Percentiles rank a stretch among this genome's conserved stretches.
phyloP scores from a whole-genome alignment of 495 filamentous ascomycete species.

The Penicillium psychrofluorescens region DNA sequence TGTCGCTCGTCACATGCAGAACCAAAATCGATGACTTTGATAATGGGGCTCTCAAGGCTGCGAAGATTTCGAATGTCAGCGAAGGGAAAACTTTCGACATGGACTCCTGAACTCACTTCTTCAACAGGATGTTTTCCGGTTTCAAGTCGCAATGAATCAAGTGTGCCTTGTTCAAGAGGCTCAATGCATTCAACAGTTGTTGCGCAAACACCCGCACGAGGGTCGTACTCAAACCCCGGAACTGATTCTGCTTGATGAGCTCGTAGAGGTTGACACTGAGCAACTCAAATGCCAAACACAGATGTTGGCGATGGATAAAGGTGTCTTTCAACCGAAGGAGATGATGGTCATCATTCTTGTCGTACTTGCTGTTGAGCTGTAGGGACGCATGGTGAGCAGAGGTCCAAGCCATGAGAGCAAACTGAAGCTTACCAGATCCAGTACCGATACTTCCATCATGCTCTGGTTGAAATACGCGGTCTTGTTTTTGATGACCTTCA shows the following conservation, averaged over 20 bases:
- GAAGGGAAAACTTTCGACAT: background rate
- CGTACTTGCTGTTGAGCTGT: constrained; percentile 93
- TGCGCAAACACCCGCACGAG: constrained; percentile 97
- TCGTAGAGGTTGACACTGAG: constrained; percentile 98
- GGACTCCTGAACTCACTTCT: constrained; percentile 58
- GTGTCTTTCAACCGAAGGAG: constrained; percentile 94
- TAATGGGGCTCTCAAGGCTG: constrained; percentile 94
- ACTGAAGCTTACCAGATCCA: constrained; percentile 69
- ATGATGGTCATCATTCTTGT: constrained; percentile 99
- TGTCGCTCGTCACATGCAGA: constrained; percentile 98
- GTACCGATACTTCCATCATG: constrained; percentile 99
- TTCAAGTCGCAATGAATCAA: constrained; percentile 98
- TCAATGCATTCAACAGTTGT: constrained; percentile 87
- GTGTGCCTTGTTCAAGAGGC: constrained; percentile 90
- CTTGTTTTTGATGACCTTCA: constrained; percentile 99
- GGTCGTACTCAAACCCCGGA: constrained; percentile 94
- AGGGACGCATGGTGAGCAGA: constrained; percentile 16
- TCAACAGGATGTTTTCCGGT: constrained; percentile 95
- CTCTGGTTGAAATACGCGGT: constrained; percentile 99
- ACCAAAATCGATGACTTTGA: constrained; percentile 99
- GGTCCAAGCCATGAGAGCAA: background rate
- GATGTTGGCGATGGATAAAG: constrained; percentile 96
- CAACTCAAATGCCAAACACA: constrained; percentile 95
- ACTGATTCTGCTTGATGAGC: constrained; percentile 99
- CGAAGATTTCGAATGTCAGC: constrained; percentile 4